Conservation (phyloP, 2,329 filamentous ascomycete species). For the Trichoderma harzianum region DNA sequence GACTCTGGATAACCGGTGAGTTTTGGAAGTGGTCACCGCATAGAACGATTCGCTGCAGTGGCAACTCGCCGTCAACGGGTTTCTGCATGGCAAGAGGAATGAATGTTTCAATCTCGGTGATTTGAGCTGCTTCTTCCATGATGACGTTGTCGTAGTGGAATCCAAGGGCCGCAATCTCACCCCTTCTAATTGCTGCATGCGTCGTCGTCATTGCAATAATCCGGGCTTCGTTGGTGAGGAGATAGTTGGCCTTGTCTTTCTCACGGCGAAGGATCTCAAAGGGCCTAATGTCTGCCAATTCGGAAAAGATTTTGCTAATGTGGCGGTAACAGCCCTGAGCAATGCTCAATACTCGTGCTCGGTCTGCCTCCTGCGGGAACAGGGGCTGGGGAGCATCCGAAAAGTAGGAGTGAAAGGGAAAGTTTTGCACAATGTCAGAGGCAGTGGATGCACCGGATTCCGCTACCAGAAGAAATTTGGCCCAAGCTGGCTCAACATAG, state of each 20-base stretch:
- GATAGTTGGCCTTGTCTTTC: constrained; percentile 91
- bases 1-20: constrained; percentile 89
- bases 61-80: constrained; percentile 66
- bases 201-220: constrained; percentile 99
- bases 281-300: constrained; percentile 87
- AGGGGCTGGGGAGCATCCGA: constrained; percentile 81
- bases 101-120: constrained; percentile 96
- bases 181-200: constrained; percentile 88
- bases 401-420: constrained; percentile 89
- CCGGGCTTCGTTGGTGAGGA: constrained; percentile 91
- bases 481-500: constrained; percentile 86
- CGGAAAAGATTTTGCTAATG: constrained; percentile 83
- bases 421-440: constrained; percentile 65
- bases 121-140: constrained; percentile 98
- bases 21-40: constrained; percentile 97
- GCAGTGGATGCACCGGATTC: constrained; percentile 54
- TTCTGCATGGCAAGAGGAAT: constrained; percentile 92
- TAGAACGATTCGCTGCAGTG: constrained; percentile 82
- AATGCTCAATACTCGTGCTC: constrained; percentile 68
- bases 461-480: constrained; percentile 65
- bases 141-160: constrained; percentile 98
- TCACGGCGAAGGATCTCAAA: constrained; percentile 90
- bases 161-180: constrained; percentile 85
- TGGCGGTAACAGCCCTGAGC: constrained; percentile 84
- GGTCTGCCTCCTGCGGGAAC: constrained; percentile 65